phyloP scores from a whole-genome alignment of 2,329 filamentous ascomycete species.

The Ophiocordyceps camponoti-rufipedis region DNA sequence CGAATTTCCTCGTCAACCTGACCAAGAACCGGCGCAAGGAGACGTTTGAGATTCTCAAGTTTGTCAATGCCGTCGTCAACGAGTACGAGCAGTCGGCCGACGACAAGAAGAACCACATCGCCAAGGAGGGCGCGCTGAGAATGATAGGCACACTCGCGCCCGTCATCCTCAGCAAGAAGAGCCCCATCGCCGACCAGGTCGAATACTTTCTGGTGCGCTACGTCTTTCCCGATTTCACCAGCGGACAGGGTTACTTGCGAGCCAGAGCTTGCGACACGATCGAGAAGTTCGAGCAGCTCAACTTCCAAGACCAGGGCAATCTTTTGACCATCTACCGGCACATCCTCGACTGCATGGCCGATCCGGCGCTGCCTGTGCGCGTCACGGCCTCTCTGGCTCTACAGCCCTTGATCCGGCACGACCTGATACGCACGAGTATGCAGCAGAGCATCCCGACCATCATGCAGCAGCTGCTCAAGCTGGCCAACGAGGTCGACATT shows the following conservation, averaged over 20 bases:
- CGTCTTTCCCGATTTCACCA: conserved; percentile 95
- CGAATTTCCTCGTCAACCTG: conserved; percentile 87
- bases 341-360: conserved; percentile 92
- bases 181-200: conserved; percentile 89
- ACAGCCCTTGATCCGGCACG: conserved; percentile 88
- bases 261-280: conserved; percentile 92
- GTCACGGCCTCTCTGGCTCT: conserved; percentile 88
- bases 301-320: conserved; percentile 94
- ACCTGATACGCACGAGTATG: conserved; percentile 87
- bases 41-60: conserved; percentile 84
- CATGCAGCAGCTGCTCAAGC: conserved; percentile 94
- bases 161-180: conserved; percentile 94
- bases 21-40: conserved; percentile 92
- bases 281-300: conserved; percentile 92
- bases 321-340: conserved; percentile 91
- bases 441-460: conserved; percentile 96
- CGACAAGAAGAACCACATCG: conserved; percentile 79
- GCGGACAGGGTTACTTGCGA: conserved; percentile 76
- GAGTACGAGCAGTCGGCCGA: conserved; percentile 73
- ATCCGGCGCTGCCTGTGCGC: conserved; percentile 78
- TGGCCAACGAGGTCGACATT: conserved; percentile 95
- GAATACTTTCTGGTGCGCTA: conserved; percentile 98
- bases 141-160: conserved; percentile 95
- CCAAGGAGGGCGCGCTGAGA: conserved; percentile 88
- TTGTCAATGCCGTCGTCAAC: conserved; percentile 89